Conservation (phyloP, 2,329 filamentous ascomycete genomes). For the Teratosphaeria nubilosa region DNA sequence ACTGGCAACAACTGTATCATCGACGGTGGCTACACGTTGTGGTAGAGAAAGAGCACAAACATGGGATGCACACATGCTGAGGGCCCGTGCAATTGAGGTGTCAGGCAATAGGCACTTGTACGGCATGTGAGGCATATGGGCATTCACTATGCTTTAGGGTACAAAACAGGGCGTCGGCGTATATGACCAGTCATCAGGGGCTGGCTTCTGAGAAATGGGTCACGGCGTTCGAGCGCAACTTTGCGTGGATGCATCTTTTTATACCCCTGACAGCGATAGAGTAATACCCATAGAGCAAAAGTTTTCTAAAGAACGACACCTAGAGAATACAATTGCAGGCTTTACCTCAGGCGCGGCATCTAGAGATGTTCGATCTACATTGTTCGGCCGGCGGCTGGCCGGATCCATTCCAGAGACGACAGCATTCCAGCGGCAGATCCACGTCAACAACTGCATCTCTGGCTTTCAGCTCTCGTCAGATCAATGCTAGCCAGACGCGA, state of each 20-base stretch:
- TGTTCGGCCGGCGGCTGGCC: background rate
- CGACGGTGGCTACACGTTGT: constrained; percentile 59
- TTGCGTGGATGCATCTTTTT: background rate
- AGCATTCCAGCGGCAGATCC: background rate
- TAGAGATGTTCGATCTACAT: background rate
- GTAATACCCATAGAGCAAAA: background rate
- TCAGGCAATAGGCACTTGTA: background rate
- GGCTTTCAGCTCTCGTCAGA: background rate
- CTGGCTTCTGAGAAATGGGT: background rate
- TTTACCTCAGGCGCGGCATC: background rate
- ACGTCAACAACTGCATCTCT: background rate
- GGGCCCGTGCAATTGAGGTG: background rate
- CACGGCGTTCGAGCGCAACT: background rate
- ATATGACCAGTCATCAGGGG: background rate
- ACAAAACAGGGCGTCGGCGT: background rate
- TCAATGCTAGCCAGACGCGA: background rate
- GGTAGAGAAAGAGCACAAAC: constrained; percentile 15
- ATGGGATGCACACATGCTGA: background rate
- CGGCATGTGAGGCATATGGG: background rate
- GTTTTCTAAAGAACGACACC: background rate
- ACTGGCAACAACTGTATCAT: constrained; percentile 65
- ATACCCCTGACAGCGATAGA: background rate
- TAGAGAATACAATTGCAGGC: background rate
- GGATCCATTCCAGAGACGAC: background rate
- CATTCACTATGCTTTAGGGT: background rate